Conservation (phyloP, 345 rosid genomes). For the Brassica carinata region DNA sequence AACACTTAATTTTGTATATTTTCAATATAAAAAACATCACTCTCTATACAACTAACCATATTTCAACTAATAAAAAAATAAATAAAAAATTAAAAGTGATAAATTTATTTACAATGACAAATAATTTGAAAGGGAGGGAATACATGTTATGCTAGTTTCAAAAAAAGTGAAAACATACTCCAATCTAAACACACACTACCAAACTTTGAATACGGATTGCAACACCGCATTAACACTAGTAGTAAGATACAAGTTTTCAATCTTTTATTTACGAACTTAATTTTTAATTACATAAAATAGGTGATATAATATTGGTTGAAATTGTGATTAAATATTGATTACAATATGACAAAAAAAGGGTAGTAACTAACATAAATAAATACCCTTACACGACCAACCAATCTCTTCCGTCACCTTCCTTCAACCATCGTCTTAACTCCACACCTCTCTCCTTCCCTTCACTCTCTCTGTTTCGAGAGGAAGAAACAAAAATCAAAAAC, state of each 20-base stretch:
- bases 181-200: neutral
- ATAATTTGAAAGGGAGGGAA: too few relatives aligned
- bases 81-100: too few relatives aligned
- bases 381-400: conserved; percentile 21
- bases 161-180: neutral
- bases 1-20: too few relatives aligned
- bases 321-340: neutral
- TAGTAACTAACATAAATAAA: conserved; percentile 36
- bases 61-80: too few relatives aligned
- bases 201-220: neutral
- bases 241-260: neutral
- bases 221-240: neutral
- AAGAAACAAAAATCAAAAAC: neutral
- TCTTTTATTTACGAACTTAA: neutral
- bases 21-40: too few relatives aligned
- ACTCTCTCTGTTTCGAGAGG: conserved; percentile 1
- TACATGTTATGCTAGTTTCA: neutral
- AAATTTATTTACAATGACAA: too few relatives aligned
- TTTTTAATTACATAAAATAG: neutral
- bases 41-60: too few relatives aligned
- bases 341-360: conserved; percentile 23
- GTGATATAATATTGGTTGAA: neutral
- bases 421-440: conserved; percentile 33
- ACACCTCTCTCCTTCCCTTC: neutral
- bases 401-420: neutral